Percentiles rank a stretch among this genome's conserved stretches.
phyloP scores from a whole-genome alignment of 805 yeast species.

The Diddensiella santjacobensis region DNA sequence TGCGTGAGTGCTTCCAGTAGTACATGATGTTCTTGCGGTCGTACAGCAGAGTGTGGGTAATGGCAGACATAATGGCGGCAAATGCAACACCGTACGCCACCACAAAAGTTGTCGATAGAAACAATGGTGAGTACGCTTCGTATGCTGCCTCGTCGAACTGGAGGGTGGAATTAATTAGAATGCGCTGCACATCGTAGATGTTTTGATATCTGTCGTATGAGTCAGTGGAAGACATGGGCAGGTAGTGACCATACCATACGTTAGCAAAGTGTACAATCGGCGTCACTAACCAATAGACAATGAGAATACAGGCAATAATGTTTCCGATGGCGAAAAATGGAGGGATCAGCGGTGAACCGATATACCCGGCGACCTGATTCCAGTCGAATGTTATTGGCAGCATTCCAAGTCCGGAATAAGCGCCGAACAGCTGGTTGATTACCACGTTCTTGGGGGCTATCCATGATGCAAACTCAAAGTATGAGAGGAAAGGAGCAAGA shows the following conservation, averaged over 20 bases:
- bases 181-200: slow-evolving; percentile 46
- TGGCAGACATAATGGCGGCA: slow-evolving; percentile 60
- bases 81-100: slow-evolving; percentile 59
- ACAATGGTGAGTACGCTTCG: slow-evolving; percentile 59
- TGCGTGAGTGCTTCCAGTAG: slow-evolving; percentile 43
- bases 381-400: slow-evolving; percentile 68
- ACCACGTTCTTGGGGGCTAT: slow-evolving; percentile 53
- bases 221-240: slow-evolving; percentile 51
- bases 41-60: slow-evolving; percentile 54
- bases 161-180: slow-evolving; percentile 40
- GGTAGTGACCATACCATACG: slow-evolving; percentile 54
- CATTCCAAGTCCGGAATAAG: slow-evolving; percentile 56
- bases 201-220: slow-evolving; percentile 51
- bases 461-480: slow-evolving; percentile 63
- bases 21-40: slow-evolving; percentile 53
- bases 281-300: slow-evolving; percentile 50
- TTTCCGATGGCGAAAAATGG: slow-evolving; percentile 48
- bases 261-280: slow-evolving; percentile 55
- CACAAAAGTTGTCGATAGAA: slow-evolving; percentile 53
- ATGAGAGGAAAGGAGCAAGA: slow-evolving; percentile 54
- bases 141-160: slow-evolving; percentile 48
- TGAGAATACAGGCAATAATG: slow-evolving; percentile 45
- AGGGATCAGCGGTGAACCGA: slow-evolving; percentile 62
- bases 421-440: slow-evolving; percentile 65
- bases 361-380: slow-evolving; percentile 53